Conservation (phyloP, 1,284 basidiomycete species). For the Athelia psychrophila region DNA sequence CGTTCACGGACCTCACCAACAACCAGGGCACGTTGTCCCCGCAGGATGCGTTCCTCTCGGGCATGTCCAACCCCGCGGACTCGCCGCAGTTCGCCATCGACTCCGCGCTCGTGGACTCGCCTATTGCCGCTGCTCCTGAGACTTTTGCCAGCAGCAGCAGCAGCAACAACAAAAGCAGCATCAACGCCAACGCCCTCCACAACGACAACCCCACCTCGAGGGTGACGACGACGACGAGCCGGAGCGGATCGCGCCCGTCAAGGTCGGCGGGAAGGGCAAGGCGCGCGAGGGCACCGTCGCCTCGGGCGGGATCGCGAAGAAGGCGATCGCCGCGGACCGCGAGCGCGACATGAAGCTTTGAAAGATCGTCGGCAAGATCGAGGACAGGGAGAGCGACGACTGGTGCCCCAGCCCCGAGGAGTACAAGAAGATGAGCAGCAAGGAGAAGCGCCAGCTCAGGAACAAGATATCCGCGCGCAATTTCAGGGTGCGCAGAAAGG, state of each 20-base stretch:
- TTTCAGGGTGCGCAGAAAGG: slow-evolving; percentile 91
- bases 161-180: too few species aligned
- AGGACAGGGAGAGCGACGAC: slow-evolving; percentile 40
- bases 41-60: slow-evolving; percentile 17
- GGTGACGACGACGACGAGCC: slow-evolving; percentile 16
- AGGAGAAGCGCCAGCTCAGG: slow-evolving; percentile 94
- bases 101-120: slow-evolving; percentile 44
- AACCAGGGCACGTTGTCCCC: slow-evolving; percentile 12
- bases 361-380: slow-evolving; percentile 23
- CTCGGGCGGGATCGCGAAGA: slow-evolving; percentile 70
- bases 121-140: too few species aligned
- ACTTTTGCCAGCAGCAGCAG: too few species aligned
- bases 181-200: too few species aligned
- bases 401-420: slow-evolving; percentile 89
- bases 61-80: slow-evolving; percentile 19
- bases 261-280: slow-evolving; percentile 61
- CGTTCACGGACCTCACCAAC: slow-evolving; percentile 11
- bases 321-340: slow-evolving; percentile 30
- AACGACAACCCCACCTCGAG: too few species aligned
- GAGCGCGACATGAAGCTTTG: slow-evolving; percentile 16
- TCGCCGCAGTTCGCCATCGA: slow-evolving; percentile 42
- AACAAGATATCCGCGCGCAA: slow-evolving; percentile 98
- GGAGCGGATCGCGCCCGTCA: slow-evolving; percentile 39
- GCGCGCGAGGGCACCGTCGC: slow-evolving; percentile 68
- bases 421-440: slow-evolving; percentile 92